Conservation (phyloP, 2,329 filamentous ascomycete genomes). For the Alternaria sp. region DNA sequence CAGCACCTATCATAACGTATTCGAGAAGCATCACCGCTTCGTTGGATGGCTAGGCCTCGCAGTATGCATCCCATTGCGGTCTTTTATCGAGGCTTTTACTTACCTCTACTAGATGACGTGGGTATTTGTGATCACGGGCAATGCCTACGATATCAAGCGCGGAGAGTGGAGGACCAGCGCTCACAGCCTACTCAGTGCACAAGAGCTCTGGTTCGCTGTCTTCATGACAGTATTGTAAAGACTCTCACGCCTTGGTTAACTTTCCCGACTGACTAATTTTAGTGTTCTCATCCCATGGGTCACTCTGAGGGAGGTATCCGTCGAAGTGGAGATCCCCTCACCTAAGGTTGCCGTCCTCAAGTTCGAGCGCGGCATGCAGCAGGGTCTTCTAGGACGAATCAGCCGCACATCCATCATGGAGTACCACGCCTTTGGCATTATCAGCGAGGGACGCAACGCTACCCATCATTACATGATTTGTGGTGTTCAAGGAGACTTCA, state of each 20-base stretch:
- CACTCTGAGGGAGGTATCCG: constrained; percentile 47
- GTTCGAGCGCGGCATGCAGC: constrained; percentile 50
- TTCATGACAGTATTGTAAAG: constrained; percentile 51
- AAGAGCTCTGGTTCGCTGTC: constrained; percentile 49
- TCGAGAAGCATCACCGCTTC: constrained; percentile 49
- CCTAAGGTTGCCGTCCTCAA: constrained; percentile 48
- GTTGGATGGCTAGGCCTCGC: constrained; percentile 50
- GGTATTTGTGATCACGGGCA: constrained; percentile 48
- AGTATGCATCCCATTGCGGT: constrained; percentile 26
- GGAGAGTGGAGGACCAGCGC: constrained; percentile 42
- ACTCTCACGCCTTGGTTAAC: neutral
- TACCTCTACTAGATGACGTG: constrained; percentile 43
- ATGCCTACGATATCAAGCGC: constrained; percentile 47
- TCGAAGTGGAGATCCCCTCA: constrained; percentile 48
- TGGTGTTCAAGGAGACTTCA: constrained; percentile 51
- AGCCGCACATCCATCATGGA: constrained; percentile 51
- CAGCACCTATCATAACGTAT: constrained; percentile 49
- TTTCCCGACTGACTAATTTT: constrained; percentile 15
- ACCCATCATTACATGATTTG: constrained; percentile 49
- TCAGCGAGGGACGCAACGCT: constrained; percentile 45
- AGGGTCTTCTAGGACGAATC: constrained; percentile 47
- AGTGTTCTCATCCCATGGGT: constrained; percentile 49
- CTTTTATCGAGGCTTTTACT: neutral
- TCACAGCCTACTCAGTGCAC: constrained; percentile 41
- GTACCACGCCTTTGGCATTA: constrained; percentile 51